Evolutionary conservation across 805 yeast genomes (phyloP).

Genomic region (Ogataea nakhonphanomensis): DNA sequence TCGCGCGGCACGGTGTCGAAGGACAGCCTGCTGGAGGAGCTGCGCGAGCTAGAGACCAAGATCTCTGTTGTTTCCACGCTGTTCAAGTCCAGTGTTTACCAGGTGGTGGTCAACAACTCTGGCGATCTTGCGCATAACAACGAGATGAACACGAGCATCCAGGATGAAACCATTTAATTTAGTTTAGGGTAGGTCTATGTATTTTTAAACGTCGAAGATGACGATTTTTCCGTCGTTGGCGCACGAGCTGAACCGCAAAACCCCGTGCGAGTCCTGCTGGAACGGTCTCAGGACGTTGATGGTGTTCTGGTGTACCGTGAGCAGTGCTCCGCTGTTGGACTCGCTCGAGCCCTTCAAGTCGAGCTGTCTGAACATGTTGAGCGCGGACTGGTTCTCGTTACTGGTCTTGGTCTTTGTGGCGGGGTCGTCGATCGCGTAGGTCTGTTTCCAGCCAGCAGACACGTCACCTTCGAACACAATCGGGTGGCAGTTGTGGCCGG

Average conservation of each 20-base stretch:
- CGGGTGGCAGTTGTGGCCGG: slow-evolving; percentile 92
- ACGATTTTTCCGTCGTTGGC: slow-evolving; percentile 94
- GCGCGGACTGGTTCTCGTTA: slow-evolving; percentile 70
- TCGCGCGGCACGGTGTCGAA: slow-evolving; percentile 13
- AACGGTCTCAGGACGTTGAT: slow-evolving; percentile 63
- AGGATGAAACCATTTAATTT: slow-evolving; percentile 13
- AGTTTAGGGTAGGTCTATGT: slow-evolving; percentile 1
- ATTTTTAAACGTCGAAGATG: slow-evolving; percentile 48
- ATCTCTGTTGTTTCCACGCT: slow-evolving; percentile 31
- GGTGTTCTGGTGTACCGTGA: slow-evolving; percentile 88
- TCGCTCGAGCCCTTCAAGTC: slow-evolving; percentile 84
- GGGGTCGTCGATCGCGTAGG: slow-evolving; percentile 61
- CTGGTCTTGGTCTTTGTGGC: slow-evolving; percentile 40
- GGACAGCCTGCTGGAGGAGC: slow-evolving; percentile 20
- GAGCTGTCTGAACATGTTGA: slow-evolving; percentile 92
- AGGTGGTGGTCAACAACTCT: slow-evolving; percentile 21
- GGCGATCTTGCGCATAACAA: slow-evolving; percentile 7
- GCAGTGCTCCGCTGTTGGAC: slow-evolving; percentile 45
- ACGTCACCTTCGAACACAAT: slow-evolving; percentile 74
- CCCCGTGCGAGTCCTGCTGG: slow-evolving; percentile 43
- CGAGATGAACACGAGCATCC: slow-evolving; percentile 18
- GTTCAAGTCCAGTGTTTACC: slow-evolving; percentile 32
- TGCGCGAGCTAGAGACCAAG: slow-evolving; percentile 24
- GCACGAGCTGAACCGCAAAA: slow-evolving; percentile 63
- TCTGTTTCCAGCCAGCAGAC: slow-evolving; percentile 64